A percentile compares a stretch with the other conserved stretches of the same genome.
These are phyloP conservation scores for Microbotryum intermedium DNA, from an alignment of 1,284 basidiomycete species.

Conservation along the genomic window DNA sequence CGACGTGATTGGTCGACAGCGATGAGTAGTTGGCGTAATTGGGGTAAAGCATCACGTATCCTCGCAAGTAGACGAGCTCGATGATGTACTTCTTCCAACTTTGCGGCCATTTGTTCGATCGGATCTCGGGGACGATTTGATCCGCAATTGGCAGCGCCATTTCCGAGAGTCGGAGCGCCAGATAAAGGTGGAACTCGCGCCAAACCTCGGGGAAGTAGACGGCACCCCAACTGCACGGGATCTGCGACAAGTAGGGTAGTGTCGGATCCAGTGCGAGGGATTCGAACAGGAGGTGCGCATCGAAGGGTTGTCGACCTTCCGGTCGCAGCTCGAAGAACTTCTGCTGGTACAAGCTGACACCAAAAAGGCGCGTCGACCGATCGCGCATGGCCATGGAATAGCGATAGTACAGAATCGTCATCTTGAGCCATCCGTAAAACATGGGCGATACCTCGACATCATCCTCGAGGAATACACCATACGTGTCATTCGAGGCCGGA, in stretches of 20 bases:
- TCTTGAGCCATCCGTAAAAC: slow-evolving; percentile 74
- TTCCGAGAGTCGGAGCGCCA: slow-evolving; percentile 54
- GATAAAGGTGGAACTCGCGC: slow-evolving; percentile 70
- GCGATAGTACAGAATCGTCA: slow-evolving; percentile 62
- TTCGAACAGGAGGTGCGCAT: slow-evolving; percentile 54
- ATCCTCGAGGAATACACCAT: slow-evolving; percentile 69
- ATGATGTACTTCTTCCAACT: slow-evolving; percentile 84
- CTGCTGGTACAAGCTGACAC: slow-evolving; percentile 72
- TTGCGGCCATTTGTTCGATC: slow-evolving; percentile 65
- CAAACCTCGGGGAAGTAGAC: slow-evolving; percentile 77
- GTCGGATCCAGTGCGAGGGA: slow-evolving; percentile 46
- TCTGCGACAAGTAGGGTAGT: slow-evolving; percentile 63
- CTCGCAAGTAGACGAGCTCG: slow-evolving; percentile 65
- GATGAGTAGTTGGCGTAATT: slow-evolving; percentile 62
- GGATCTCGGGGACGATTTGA: slow-evolving; percentile 57
- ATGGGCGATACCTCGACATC: slow-evolving; percentile 71
- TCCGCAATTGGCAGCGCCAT: slow-evolving; percentile 43
- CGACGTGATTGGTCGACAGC: slow-evolving; percentile 73
- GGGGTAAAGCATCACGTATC: slow-evolving; percentile 76
- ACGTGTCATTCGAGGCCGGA: slow-evolving; percentile 59
- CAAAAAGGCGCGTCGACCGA: slow-evolving; percentile 49
- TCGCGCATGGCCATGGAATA: slow-evolving; percentile 36
- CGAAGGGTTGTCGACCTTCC: slow-evolving; percentile 58
- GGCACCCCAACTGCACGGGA: slow-evolving; percentile 84
- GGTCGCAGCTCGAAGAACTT: slow-evolving; percentile 64